Conservation (phyloP, 1,284 basidiomycete species). For the Melampsora americana region DNA sequence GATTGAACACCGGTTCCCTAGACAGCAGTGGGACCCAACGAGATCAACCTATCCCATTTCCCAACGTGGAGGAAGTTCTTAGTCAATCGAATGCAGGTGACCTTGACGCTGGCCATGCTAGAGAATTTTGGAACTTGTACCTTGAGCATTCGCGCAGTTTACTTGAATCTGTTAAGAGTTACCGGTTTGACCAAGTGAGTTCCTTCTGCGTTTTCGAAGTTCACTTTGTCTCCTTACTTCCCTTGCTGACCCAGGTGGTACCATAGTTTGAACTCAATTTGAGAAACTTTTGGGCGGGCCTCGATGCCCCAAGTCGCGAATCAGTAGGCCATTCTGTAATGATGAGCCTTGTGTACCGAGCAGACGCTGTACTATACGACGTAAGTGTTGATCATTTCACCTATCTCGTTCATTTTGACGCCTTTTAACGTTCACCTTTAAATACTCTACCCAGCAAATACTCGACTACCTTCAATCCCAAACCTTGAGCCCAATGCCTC, state of each 20-base stretch:
- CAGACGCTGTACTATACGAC: constrained; percentile 81
- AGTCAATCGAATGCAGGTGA: constrained; percentile 15
- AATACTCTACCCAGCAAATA: constrained; percentile 66
- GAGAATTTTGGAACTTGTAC: constrained; percentile 81
- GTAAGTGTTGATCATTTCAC: constrained; percentile 58
- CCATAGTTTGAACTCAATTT: constrained; percentile 72
- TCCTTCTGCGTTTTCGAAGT: background rate
- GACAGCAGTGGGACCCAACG: constrained; percentile 3
- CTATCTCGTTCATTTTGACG: constrained; percentile 3
- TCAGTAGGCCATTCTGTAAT: constrained; percentile 80
- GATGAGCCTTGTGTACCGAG: constrained; percentile 78
- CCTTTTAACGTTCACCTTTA: background rate
- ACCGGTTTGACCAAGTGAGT: constrained; percentile 65
- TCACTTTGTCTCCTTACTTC: background rate
- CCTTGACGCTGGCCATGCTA: constrained; percentile 55
- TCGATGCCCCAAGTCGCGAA: constrained; percentile 71
- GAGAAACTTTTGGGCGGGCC: constrained; percentile 72
- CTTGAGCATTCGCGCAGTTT: constrained; percentile 74
- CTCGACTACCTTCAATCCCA: constrained; percentile 75
- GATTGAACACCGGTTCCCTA: background rate
- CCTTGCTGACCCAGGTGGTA: constrained; percentile 7
- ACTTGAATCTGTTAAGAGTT: constrained; percentile 69
- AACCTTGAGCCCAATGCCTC: constrained; percentile 71
- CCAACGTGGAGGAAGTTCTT: constrained; percentile 29
- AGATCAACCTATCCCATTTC: constrained; percentile 10